These are phyloP conservation scores for Pontederia paniculata DNA, from an alignment of 176 grass and related monocot species.

Conservation along the genomic window DNA sequence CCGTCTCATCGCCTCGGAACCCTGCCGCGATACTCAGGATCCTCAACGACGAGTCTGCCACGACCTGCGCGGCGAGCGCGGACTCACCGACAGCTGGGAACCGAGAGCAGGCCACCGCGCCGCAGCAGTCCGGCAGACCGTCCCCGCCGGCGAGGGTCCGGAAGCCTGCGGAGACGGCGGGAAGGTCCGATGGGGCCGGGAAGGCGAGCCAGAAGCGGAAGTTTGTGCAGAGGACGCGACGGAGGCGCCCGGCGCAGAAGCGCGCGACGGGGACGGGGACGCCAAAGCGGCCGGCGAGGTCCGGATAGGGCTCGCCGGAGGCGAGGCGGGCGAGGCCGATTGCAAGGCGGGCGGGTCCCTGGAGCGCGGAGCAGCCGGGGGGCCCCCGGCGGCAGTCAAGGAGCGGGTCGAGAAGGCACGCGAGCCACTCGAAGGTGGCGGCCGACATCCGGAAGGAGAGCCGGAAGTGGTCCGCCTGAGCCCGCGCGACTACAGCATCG, in stretches of 20 bases:
- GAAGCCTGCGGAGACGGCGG: constrained; percentile 15
- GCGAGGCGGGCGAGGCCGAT: no score
- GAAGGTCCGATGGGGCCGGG: constrained; percentile 20
- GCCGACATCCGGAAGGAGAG: constrained; percentile 56
- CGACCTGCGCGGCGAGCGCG: constrained; percentile 37
- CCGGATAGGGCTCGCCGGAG: constrained; percentile 37
- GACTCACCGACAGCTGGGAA: constrained; percentile 29
- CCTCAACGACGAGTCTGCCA: constrained; percentile 40
- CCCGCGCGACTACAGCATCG: background rate
- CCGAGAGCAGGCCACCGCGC: constrained; percentile 46
- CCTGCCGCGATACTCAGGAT: constrained; percentile 47
- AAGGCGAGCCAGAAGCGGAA: constrained; percentile 78
- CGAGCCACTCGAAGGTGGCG: constrained; percentile 66
- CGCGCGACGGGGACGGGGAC: constrained; percentile 40
- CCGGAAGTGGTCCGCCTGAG: constrained; percentile 40
- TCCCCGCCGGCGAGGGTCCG: background rate
- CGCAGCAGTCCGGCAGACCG: constrained; percentile 41
- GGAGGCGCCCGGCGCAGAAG: constrained; percentile 45
- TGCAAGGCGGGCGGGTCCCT: no score
- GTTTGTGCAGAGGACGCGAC: constrained; percentile 65
- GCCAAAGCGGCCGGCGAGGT: constrained; percentile 36
- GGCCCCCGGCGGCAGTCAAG: no score
- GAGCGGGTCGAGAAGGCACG: constrained; percentile 68
- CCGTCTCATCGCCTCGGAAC: constrained; percentile 45
- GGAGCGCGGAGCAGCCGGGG: no score